phyloP scores from a whole-genome alignment of 2,329 filamentous ascomycete genomes.

The Lachnellula arida region DNA sequence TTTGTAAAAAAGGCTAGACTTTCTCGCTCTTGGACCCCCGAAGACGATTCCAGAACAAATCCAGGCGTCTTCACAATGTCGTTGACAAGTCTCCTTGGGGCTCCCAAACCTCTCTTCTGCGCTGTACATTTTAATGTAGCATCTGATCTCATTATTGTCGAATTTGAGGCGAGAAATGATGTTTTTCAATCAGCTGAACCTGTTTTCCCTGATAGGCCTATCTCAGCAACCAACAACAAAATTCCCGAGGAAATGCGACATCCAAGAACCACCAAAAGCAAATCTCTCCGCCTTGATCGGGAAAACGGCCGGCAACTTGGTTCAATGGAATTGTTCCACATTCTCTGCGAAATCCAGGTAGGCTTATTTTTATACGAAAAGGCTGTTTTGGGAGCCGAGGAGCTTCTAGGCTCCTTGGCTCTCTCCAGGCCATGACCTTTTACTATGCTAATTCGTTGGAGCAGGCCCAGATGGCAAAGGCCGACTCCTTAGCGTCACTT shows the following conservation, averaged over 20 bases:
- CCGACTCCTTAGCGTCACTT: constrained; percentile 9
- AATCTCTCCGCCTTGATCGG: constrained; percentile 16
- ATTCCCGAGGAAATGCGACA: constrained; percentile 9
- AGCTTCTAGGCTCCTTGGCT: too few species aligned
- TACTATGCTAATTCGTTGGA: too few species aligned
- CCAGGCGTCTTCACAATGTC: constrained; percentile 22
- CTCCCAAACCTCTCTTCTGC: constrained; percentile 16
- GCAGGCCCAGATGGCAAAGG: constrained; percentile 15
- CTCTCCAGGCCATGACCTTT: too few species aligned
- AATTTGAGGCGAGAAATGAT: constrained; percentile 20
- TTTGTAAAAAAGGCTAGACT: constrained; percentile 13
- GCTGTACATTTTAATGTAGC: constrained; percentile 16
- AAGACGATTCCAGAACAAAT: constrained; percentile 5
- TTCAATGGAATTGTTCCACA: constrained; percentile 23
- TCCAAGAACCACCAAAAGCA: constrained; percentile 11
- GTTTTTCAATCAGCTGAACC: constrained; percentile 12
- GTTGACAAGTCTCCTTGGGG: constrained; percentile 13
- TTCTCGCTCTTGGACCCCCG: constrained; percentile 3
- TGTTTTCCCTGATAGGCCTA: constrained; percentile 9
- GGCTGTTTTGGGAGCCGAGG: too few species aligned
- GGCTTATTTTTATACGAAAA: too few species aligned
- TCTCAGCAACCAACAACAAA: constrained; percentile 13
- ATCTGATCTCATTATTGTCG: constrained; percentile 20
- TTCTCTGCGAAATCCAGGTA: constrained; percentile 14
- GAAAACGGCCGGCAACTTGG: constrained; percentile 14